Percentiles rank a stretch among this genome's conserved stretches.
These are phyloP conservation scores for Myxozyma geophila DNA, from an alignment of 805 yeast species.

Conservation along the genomic window DNA sequence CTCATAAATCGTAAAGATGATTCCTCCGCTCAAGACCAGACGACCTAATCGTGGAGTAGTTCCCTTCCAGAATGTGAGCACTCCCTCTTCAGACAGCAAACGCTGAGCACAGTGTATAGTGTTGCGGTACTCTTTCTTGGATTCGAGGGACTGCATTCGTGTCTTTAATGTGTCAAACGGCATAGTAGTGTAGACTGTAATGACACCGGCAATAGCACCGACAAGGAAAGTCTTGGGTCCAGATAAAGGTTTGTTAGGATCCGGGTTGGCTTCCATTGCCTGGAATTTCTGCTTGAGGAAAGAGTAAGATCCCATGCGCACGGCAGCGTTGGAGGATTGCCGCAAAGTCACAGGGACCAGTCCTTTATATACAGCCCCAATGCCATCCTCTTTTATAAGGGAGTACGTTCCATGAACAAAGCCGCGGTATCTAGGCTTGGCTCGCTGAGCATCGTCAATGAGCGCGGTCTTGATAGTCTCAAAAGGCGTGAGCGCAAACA, in stretches of 20 bases:
- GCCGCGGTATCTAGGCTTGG: conserved; percentile 74
- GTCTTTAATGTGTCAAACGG: conserved; percentile 96
- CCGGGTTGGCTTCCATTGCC: conserved; percentile 38
- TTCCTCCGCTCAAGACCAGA: conserved; percentile 91
- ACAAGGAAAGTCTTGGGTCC: conserved; percentile 81
- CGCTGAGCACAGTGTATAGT: conserved; percentile 81
- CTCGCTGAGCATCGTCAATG: conserved; percentile 85
- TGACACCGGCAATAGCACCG: conserved; percentile 88
- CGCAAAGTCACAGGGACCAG: conserved; percentile 90
- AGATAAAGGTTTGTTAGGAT: conserved; percentile 73
- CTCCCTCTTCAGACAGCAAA: conserved; percentile 85
- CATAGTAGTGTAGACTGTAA: conserved; percentile 92
- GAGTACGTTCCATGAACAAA: conserved; percentile 64
- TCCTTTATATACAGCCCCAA: conserved; percentile 85
- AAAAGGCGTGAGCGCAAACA: conserved; percentile 93
- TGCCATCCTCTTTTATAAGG: conserved; percentile 75
- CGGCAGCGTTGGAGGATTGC: conserved; percentile 95
- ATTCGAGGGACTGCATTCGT: conserved; percentile 92
- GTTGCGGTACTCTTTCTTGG: conserved; percentile 68
- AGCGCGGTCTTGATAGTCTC: conserved; percentile 95
- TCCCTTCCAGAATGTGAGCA: conserved; percentile 94
- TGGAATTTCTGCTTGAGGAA: conserved; percentile 61
- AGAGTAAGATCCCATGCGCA: conserved; percentile 89
- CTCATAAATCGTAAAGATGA: conserved; percentile 94
- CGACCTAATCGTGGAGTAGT: conserved; percentile 97